phyloP scores from a whole-genome alignment of 2,329 filamentous ascomycete genomes.

The Aspergillus puulaauensis region DNA sequence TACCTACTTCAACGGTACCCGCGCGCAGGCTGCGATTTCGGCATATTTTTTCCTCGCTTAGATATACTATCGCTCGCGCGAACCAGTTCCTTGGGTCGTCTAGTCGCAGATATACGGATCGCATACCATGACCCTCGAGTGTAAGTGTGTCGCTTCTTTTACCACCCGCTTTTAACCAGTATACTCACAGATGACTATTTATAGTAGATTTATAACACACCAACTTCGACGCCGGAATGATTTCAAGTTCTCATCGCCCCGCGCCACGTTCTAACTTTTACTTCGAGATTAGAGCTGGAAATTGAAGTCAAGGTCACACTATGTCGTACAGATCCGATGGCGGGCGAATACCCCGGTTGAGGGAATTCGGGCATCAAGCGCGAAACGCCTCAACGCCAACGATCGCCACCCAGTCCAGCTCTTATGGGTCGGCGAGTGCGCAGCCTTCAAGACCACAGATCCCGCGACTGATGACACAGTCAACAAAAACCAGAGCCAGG shows the following conservation, averaged over 20 bases:
- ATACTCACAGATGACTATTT: conserved; percentile 5
- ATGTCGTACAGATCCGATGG: conserved; percentile 39
- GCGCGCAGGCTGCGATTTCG: conserved; percentile 2
- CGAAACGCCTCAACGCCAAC: conserved; percentile 26
- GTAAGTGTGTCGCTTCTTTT: conserved; percentile 7
- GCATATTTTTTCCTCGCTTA: conserved; percentile 1
- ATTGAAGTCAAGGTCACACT: conserved; percentile 26
- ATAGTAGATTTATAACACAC: conserved; percentile 7
- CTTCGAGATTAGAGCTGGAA: conserved; percentile 29
- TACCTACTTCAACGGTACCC: conserved; percentile 3
- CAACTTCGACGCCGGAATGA: conserved; percentile 26
- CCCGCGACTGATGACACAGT: conserved; percentile 22
- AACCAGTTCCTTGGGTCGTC: neutral
- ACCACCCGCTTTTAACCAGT: neutral
- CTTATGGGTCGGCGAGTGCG: conserved; percentile 16
- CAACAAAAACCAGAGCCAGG: conserved; percentile 21
- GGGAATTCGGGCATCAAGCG: conserved; percentile 23
- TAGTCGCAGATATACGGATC: neutral
- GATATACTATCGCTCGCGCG: conserved; percentile 12
- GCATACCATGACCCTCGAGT: conserved; percentile 2
- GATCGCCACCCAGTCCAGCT: conserved; percentile 18
- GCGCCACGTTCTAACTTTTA: conserved; percentile 25
- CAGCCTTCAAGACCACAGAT: conserved; percentile 28
- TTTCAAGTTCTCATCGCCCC: conserved; percentile 25
- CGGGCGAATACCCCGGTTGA: conserved; percentile 30